Evolutionary conservation across 2,329 filamentous ascomycete genomes (phyloP).

Genomic region (Ceratocystiopsis minuta): DNA sequence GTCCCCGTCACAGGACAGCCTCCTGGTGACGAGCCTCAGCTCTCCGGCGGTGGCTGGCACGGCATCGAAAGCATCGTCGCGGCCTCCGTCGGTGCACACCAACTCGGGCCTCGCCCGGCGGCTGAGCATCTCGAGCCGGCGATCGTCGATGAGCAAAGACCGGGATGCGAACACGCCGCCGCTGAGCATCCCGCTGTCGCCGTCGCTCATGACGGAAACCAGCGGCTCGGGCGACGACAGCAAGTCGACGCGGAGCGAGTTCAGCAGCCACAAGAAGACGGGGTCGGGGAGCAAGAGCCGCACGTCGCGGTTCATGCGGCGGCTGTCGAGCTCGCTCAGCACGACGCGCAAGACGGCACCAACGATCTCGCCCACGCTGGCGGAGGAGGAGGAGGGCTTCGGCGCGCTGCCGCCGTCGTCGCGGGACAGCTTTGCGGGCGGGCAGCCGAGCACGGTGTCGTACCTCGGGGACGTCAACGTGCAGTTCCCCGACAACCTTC

Average conservation of each 20-base stretch:
- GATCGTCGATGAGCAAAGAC: constrained; percentile 33
- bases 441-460: constrained; percentile 32
- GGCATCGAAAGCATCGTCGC: constrained; percentile 25
- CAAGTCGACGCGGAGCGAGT: constrained; percentile 18
- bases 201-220: constrained; percentile 24
- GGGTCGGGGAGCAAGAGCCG: constrained; percentile 25
- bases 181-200: constrained; percentile 15
- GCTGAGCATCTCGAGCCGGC: constrained; percentile 46
- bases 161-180: constrained; percentile 9
- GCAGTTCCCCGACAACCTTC: constrained; percentile 85
- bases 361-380: constrained; percentile 31
- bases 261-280: constrained; percentile 15
- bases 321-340: constrained; percentile 35
- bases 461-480: constrained; percentile 85
- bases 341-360: constrained; percentile 28
- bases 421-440: constrained; percentile 7
- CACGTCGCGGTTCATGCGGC: constrained; percentile 38
- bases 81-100: constrained; percentile 29
- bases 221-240: constrained; percentile 29
- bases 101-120: constrained; percentile 36
- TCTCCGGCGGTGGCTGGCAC: constrained; percentile 13
- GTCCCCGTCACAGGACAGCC: constrained; percentile 27
- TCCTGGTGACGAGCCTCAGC: constrained; percentile 10
- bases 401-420: constrained; percentile 3
- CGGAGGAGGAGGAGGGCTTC: constrained; percentile 26